Evolutionary conservation across 805 yeast species (phyloP).

Genomic region (Suhomyces kilbournensis): DNA sequence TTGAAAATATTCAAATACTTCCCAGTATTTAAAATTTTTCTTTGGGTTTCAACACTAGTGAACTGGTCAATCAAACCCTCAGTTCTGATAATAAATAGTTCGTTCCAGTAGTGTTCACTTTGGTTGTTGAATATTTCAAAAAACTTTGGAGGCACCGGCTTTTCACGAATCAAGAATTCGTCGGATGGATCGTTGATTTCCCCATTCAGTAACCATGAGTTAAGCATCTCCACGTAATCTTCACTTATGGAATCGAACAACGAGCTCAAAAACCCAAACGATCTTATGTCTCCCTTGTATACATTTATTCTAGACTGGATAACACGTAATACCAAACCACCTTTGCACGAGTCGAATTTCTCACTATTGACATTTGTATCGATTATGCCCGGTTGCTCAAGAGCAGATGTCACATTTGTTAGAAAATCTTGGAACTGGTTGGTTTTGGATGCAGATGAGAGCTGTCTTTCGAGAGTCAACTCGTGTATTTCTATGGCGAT

Average conservation of each 20-base stretch:
- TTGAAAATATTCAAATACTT: constrained; percentile 73
- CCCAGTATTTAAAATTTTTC: constrained; percentile 76
- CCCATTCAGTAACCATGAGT: constrained; percentile 79
- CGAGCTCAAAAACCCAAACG: constrained; percentile 48
- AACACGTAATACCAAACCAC: constrained; percentile 68
- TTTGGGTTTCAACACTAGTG: constrained; percentile 48
- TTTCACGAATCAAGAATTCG: constrained; percentile 73
- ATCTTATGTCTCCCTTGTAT: constrained; percentile 62
- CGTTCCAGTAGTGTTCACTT: constrained; percentile 68
- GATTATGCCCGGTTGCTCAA: constrained; percentile 42
- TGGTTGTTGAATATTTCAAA: constrained; percentile 29
- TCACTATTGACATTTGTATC: constrained; percentile 50
- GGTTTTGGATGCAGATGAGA: constrained; percentile 12
- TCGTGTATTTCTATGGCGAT: constrained; percentile 51
- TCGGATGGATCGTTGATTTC: constrained; percentile 70
- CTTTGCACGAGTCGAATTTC: constrained; percentile 60
- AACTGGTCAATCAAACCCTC: constrained; percentile 76
- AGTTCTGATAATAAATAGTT: constrained; percentile 66
- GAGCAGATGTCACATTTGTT: constrained; percentile 38
- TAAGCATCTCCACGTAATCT: constrained; percentile 65
- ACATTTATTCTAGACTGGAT: constrained; percentile 56
- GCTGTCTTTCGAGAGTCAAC: constrained; percentile 39
- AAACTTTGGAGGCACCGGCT: constrained; percentile 25
- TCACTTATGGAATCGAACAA: constrained; percentile 58
- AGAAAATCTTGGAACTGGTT: constrained; percentile 31